phyloP scores from a whole-genome alignment of 768 basidiomycete genomes.

The Kwoniella heveanensis region DNA sequence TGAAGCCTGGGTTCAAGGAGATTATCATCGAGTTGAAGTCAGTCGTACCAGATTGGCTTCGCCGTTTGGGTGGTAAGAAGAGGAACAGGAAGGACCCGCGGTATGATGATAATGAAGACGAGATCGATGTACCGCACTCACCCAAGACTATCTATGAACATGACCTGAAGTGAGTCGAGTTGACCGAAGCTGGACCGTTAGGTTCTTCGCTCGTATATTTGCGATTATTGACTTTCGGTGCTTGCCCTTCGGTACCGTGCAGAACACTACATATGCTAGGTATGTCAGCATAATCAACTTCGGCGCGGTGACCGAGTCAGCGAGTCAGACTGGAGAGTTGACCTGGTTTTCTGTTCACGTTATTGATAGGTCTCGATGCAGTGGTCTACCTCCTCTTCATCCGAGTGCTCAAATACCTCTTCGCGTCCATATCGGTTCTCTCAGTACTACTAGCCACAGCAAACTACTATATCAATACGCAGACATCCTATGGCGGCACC shows the following conservation, averaged over 20 bases:
- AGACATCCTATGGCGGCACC: constrained; percentile 24
- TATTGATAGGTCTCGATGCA: constrained; percentile 79
- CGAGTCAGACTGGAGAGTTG: not conserved
- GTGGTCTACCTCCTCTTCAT: constrained; percentile 88
- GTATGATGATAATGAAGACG: not conserved
- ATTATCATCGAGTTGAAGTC: constrained; percentile 17
- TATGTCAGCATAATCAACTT: no score
- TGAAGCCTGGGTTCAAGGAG: constrained; percentile 13
- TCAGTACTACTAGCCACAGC: constrained; percentile 31
- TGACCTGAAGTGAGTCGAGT: constrained; percentile 20
- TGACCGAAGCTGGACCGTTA: no score
- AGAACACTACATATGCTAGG: constrained; percentile 24
- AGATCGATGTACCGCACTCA: not conserved
- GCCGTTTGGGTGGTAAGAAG: not conserved
- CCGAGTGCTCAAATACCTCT: constrained; percentile 69
- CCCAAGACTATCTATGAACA: constrained; percentile 15
- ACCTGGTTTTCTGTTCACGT: not conserved
- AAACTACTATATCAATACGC: constrained; percentile 45
- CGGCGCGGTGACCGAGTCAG: not conserved
- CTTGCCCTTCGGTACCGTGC: no score
- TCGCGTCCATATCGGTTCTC: constrained; percentile 32
- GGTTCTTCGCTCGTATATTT: no score
- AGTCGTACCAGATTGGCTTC: constrained; percentile 12
- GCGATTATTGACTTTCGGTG: no score
- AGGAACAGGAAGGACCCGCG: not conserved